Evolutionary conservation across 2,329 filamentous ascomycete genomes (phyloP).

Genomic region (Sclerotinia minor): DNA sequence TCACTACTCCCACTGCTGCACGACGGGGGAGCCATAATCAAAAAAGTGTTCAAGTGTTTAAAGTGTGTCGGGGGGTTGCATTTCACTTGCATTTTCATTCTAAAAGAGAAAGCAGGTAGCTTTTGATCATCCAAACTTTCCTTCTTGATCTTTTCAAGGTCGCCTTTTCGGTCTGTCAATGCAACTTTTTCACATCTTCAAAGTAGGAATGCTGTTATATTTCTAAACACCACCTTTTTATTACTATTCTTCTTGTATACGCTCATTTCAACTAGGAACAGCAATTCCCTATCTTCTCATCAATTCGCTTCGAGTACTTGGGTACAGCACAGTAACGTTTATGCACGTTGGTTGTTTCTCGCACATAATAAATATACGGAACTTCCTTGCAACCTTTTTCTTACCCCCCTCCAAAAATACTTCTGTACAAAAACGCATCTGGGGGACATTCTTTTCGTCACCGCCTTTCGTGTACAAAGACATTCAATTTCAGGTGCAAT

Average conservation of each 20-base stretch:
- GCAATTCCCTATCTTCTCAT: slow-evolving; percentile 8
- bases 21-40: slow-evolving; percentile 30
- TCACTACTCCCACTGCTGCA: slow-evolving; percentile 30
- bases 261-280: slow-evolving; percentile 24
- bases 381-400: slow-evolving; percentile 19
- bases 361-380: slow-evolving; percentile 23
- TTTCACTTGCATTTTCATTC: slow-evolving; percentile 11
- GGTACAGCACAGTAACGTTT: not conserved
- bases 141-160: slow-evolving; percentile 1
- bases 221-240: slow-evolving; percentile 2
- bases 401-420: slow-evolving; percentile 9
- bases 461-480: slow-evolving; percentile 31
- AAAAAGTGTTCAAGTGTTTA: slow-evolving; percentile 7
- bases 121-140: not conserved
- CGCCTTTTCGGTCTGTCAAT: slow-evolving; percentile 10
- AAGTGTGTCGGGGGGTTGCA: slow-evolving; percentile 32
- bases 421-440: slow-evolving; percentile 7
- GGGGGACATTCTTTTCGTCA: slow-evolving; percentile 25
- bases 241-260: slow-evolving; percentile 21
- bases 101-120: slow-evolving; percentile 12
- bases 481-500: slow-evolving; percentile 34
- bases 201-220: slow-evolving; percentile 5
- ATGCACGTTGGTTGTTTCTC: slow-evolving; percentile 3
- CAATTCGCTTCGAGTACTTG: not conserved
- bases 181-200: not conserved